Percentiles rank a stretch among this genome's conserved stretches.
Conservation (phyloP, 768 basidiomycete species). For the Amanita polypyramis region DNA sequence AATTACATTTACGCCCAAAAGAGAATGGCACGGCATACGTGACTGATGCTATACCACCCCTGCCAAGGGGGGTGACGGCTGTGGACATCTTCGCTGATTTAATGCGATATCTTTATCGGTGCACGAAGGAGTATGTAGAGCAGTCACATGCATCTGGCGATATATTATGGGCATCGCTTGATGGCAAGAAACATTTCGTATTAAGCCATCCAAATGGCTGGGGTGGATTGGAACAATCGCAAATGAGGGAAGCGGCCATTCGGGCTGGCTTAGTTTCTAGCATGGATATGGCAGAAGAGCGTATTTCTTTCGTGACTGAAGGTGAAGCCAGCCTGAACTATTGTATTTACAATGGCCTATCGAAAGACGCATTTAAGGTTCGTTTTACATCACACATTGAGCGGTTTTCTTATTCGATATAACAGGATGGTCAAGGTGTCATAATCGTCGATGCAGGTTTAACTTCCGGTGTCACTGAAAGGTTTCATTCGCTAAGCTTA, state of each 20-base stretch:
- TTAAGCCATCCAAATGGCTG: slow-evolving; percentile 42
- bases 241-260: slow-evolving; percentile 32
- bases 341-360: slow-evolving; percentile 30
- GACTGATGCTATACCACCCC: slow-evolving; percentile 9
- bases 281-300: slow-evolving; percentile 21
- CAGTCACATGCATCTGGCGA: slow-evolving; percentile 26
- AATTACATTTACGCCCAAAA: slow-evolving; percentile 13
- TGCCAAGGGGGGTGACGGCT: slow-evolving; percentile 24
- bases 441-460: slow-evolving; percentile 34
- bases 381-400: slow-evolving; percentile 1
- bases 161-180: slow-evolving; percentile 28
- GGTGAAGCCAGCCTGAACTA: slow-evolving; percentile 47
- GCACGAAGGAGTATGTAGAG: slow-evolving; percentile 26
- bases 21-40: neutral
- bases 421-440: slow-evolving; percentile 18
- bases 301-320: slow-evolving; percentile 42
- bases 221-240: slow-evolving; percentile 34
- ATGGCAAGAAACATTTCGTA: slow-evolving; percentile 28
- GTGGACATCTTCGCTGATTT: slow-evolving; percentile 28
- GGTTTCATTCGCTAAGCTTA: too few species aligned
- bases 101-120: slow-evolving; percentile 26
- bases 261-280: slow-evolving; percentile 31
- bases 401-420: neutral
- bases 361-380: slow-evolving; percentile 21
- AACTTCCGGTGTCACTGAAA: too few species aligned